A percentile compares a stretch with the other conserved stretches of the same genome.
These are phyloP conservation scores for Sordaria brevicollis DNA, from an alignment of 495 filamentous ascomycete genomes.

Conservation along the genomic window DNA sequence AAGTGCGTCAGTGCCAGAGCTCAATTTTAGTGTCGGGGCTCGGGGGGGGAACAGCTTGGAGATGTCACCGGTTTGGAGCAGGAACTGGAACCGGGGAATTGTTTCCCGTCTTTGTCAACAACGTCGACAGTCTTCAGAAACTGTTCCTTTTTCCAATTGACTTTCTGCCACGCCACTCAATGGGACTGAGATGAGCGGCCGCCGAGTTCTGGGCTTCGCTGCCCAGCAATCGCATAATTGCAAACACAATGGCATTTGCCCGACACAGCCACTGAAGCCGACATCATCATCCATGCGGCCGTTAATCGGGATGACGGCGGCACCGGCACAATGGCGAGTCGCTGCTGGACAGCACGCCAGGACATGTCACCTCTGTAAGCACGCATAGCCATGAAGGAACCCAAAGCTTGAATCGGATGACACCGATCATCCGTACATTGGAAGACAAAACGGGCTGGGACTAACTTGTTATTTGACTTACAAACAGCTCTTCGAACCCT, in stretches of 20 bases:
- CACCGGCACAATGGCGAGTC: not conserved
- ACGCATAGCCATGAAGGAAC: not conserved
- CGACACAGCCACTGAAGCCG: not conserved
- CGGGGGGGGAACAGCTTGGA: not conserved
- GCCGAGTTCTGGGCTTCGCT: constrained; percentile 13
- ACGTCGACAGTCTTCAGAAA: not conserved
- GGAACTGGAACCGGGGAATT: no score
- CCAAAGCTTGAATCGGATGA: not conserved
- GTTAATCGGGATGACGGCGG: not conserved
- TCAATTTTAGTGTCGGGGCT: not conserved
- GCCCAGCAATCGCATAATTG: constrained; percentile 8
- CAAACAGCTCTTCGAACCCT: constrained; percentile 3
- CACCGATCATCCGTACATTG: not conserved
- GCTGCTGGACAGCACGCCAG: not conserved
- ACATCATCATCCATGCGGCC: not conserved
- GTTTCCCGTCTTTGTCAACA: not conserved
- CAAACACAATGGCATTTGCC: constrained; percentile 1
- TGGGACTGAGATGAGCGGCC: constrained; percentile 18
- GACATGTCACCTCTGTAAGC: not conserved
- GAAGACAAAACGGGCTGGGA: not conserved
- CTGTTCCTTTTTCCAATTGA: not conserved
- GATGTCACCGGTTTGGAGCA: not conserved
- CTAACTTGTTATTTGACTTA: not conserved
- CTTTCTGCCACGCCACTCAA: not conserved
- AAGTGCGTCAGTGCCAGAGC: not conserved